Percentiles rank a stretch among this genome's conserved stretches.
Conservation (phyloP, 768 basidiomycete genomes). For the Leccinum barrowsii region DNA sequence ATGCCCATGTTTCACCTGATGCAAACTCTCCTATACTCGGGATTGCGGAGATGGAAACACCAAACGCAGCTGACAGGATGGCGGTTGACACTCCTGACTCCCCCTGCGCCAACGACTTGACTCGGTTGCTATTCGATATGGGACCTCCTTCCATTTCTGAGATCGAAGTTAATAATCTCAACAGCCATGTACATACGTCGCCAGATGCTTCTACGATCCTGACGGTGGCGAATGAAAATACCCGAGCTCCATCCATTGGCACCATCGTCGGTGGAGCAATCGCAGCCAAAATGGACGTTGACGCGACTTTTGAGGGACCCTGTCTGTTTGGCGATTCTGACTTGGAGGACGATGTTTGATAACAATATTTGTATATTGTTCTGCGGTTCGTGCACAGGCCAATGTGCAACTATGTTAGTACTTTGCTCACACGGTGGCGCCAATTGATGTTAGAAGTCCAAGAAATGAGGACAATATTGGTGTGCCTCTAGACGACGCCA, state of each 20-base stretch:
- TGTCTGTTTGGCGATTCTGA: conserved; percentile 32
- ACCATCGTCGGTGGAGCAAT: not conserved
- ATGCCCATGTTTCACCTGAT: not conserved
- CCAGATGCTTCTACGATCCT: not conserved
- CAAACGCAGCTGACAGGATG: not conserved
- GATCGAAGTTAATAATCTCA: not conserved
- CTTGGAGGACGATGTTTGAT: conserved; percentile 21
- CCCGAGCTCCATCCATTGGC: not conserved
- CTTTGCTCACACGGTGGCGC: not conserved
- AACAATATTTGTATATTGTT: not conserved
- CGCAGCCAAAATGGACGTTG: not conserved
- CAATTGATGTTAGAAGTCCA: not conserved
- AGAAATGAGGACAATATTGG: not conserved
- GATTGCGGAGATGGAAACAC: not conserved
- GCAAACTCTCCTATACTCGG: not conserved
- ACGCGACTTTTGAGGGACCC: conserved; percentile 21
- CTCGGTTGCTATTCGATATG: not conserved
- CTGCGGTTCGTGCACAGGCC: not conserved
- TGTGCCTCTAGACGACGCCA: not conserved
- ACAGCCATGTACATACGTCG: not conserved
- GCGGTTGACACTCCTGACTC: not conserved
- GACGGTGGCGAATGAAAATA: not conserved
- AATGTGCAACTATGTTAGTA: not conserved
- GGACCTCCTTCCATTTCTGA: not conserved
- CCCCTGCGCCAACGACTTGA: not conserved